Evolutionary conservation across 495 filamentous ascomycete species (phyloP), one percentile per base, ranked within the genome.

Genomic region (Aspergillus nanangensis): DNA sequence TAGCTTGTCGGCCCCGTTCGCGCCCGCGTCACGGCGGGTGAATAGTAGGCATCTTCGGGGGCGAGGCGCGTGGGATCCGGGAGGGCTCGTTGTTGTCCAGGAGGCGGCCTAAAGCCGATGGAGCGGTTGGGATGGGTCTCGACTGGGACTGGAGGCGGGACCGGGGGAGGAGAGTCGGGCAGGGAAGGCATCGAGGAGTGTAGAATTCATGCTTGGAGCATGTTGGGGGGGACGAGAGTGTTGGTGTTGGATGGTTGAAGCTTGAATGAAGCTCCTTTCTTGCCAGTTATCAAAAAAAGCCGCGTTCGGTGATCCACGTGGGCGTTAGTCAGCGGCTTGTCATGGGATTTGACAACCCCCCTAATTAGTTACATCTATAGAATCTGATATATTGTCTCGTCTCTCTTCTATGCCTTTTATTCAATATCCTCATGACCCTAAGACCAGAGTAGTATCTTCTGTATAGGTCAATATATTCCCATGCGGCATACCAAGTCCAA

Each of bases 11-110:
- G 72, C 2, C 61, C 58, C 1, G 67, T 71, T 36, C 75, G 75
- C 14, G 76, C 76, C 29, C 78, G 71, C 2, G 79, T 77, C 11
- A 81, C 75, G 0, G 79, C 76, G 4, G 71, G 57, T 17, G 80
- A 67, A 57, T 78, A 80, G 64, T 87, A 87, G 39, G 88, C 88
- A 80, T 94, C 88, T 64, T 91, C 87, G 23, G 90, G 89, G 13
- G 87, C 80, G 15, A 95, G 79, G 41, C 79, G 83, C 41, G 67
- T 70, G n/a, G 77, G 71, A 53, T 75, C 59, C 52, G 79, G 56
- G 55, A 78, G 62, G 60, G 64, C 55, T 63, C 77, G 60, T 61
- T 74, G 73, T 50, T 50, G 71, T 54, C 50, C 70, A 58, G 52
- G 72, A 60, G 56, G 25, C 11, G 25, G 67, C 49, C 58, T 62